Percentiles rank a stretch among this genome's conserved stretches.
Evolutionary conservation across 169 alveolate species (phyloP).

Genomic region (Perkinsus chesapeaki): DNA sequence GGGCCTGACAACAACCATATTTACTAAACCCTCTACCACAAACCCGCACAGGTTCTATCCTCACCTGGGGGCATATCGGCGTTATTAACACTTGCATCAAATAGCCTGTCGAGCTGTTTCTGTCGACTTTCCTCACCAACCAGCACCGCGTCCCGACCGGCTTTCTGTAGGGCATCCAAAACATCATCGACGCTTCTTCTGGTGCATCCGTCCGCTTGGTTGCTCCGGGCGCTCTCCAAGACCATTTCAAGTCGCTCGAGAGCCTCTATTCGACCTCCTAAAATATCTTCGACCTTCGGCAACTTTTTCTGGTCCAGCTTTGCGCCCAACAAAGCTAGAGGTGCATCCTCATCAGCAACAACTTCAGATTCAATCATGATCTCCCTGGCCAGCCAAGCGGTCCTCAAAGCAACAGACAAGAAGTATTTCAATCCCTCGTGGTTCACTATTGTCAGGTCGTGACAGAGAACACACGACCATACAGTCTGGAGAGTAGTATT

Average conservation of each 20-base stretch:
- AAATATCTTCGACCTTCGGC: background rate
- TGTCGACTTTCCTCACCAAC: background rate
- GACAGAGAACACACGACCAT: background rate
- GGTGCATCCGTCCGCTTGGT: background rate
- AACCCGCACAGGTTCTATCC: background rate
- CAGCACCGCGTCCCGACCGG: background rate
- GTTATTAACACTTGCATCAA: background rate
- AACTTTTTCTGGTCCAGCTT: background rate
- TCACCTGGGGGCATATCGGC: background rate
- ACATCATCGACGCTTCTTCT: background rate
- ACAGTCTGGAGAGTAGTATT: background rate
- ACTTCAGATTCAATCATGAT: background rate
- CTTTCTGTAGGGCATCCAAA: background rate
- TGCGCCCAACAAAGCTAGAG: background rate
- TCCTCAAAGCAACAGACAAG: background rate
- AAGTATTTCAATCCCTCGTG: background rate
- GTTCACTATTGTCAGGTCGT: background rate
- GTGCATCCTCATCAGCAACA: background rate
- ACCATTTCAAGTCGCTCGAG: background rate
- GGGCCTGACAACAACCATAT: background rate
- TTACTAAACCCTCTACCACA: background rate
- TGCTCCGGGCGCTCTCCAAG: background rate
- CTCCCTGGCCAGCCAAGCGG: background rate
- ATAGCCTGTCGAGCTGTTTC: background rate
- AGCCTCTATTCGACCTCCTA: background rate